Percentiles rank a stretch among this genome's conserved stretches.
phyloP scores from a whole-genome alignment of 192 early-diverging fungal species.

The Geranomyces variabilis region DNA sequence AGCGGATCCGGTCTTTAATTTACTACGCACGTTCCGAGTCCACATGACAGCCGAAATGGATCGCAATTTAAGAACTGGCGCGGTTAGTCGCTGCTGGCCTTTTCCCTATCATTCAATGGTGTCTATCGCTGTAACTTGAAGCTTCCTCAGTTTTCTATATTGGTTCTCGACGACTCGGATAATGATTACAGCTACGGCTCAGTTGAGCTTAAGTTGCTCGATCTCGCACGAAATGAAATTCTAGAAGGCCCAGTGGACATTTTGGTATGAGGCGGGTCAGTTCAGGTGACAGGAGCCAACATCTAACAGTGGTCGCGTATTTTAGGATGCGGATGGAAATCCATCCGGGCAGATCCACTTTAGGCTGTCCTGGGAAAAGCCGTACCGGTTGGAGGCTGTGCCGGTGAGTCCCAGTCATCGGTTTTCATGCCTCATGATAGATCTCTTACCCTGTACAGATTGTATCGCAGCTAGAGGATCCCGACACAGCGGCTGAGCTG shows the following conservation, averaged over 20 bases:
- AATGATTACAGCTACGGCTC: conserved; percentile 48
- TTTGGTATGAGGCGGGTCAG: not conserved
- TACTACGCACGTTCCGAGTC: conserved; percentile 37
- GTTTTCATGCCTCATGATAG: too few relatives aligned
- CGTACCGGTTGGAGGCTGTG: conserved; percentile 37
- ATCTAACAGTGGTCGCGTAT: not conserved
- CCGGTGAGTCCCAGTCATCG: conserved; percentile 23
- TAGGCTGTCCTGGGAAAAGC: conserved; percentile 48
- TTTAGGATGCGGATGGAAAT: conserved; percentile 38
- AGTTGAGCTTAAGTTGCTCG: conserved; percentile 35
- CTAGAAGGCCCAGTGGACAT: conserved; percentile 42
- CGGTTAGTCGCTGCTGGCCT: not conserved
- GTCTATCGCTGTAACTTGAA: not conserved
- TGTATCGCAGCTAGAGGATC: conserved; percentile 23
- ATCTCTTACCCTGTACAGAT: too few relatives aligned
- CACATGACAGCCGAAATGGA: conserved; percentile 50
- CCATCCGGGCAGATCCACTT: conserved; percentile 34
- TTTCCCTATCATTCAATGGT: not conserved
- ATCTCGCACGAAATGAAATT: conserved; percentile 35
- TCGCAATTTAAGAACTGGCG: conserved; percentile 39
- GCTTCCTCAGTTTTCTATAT: conserved; percentile 18
- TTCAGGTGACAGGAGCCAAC: too few relatives aligned
- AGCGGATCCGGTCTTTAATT: conserved; percentile 45
- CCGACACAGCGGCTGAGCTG: conserved; percentile 6
- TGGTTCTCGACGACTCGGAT: conserved; percentile 50